These are phyloP conservation scores for Claviceps purpurea DNA, from an alignment of 2,329 filamentous ascomycete species.

Conservation along the genomic window DNA sequence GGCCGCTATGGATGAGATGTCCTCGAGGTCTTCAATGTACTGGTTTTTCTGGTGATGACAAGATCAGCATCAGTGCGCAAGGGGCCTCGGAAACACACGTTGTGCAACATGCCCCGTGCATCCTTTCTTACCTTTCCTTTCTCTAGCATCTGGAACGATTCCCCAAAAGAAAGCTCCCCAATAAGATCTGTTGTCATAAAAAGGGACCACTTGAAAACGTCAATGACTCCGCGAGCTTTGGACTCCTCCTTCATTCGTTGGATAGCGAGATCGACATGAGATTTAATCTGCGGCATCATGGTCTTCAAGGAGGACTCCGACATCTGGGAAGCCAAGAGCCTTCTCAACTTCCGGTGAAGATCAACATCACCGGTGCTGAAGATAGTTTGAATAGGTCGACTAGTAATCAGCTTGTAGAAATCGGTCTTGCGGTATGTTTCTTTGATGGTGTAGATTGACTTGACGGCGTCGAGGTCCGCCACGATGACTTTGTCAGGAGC, in stretches of 20 bases:
- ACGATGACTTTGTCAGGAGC: slow-evolving; percentile 13
- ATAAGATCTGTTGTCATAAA: slow-evolving; percentile 43
- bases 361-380: slow-evolving; percentile 27
- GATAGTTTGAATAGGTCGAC: slow-evolving; percentile 10
- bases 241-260: slow-evolving; percentile 31
- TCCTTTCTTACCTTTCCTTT: slow-evolving; percentile 26
- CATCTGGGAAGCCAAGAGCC: slow-evolving; percentile 27
- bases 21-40: slow-evolving; percentile 26
- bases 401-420: slow-evolving; percentile 13
- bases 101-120: background rate
- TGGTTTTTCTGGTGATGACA: slow-evolving; percentile 16
- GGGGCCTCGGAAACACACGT: background rate
- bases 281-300: slow-evolving; percentile 20
- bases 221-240: slow-evolving; percentile 18
- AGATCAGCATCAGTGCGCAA: background rate
- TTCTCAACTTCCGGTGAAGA: slow-evolving; percentile 25
- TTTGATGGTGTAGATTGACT: slow-evolving; percentile 19
- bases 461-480: slow-evolving; percentile 11
- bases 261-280: slow-evolving; percentile 25
- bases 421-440: slow-evolving; percentile 14
- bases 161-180: slow-evolving; percentile 38
- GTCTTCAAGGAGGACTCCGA: slow-evolving; percentile 22
- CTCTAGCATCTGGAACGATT: slow-evolving; percentile 41
- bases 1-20: slow-evolving; percentile 10
- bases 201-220: slow-evolving; percentile 40